These are phyloP conservation scores for Lachnellula arida DNA, from an alignment of 2,329 filamentous ascomycete species.

Conservation along the genomic window DNA sequence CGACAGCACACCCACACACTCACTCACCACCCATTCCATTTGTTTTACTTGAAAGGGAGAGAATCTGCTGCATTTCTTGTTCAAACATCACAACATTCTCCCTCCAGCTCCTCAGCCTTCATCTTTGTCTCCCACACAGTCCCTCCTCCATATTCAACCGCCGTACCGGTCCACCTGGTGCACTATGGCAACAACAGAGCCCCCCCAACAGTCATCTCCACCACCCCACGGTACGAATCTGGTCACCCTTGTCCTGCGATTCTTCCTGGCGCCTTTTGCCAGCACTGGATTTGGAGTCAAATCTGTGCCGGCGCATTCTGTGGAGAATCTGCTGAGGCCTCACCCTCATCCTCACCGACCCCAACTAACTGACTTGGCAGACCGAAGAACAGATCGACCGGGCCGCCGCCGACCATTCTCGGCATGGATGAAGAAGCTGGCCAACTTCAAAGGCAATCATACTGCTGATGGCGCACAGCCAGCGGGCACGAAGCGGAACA, in stretches of 20 bases:
- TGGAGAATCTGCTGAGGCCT: background rate
- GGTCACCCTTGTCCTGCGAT: background rate
- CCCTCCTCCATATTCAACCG: background rate
- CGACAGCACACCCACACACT: background rate
- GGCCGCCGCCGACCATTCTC: slow-evolving; percentile 81
- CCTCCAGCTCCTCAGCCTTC: too few species aligned
- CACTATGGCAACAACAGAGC: slow-evolving; percentile 37
- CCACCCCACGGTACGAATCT: slow-evolving; percentile 40
- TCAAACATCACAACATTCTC: too few species aligned
- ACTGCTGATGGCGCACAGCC: slow-evolving; percentile 48
- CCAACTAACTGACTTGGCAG: slow-evolving; percentile 42
- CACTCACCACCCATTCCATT: background rate
- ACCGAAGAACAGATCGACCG: slow-evolving; percentile 56
- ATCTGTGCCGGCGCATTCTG: background rate
- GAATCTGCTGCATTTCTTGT: too few species aligned
- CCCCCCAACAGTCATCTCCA: slow-evolving; percentile 34
- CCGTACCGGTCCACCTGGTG: background rate
- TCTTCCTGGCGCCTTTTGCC: slow-evolving; percentile 4
- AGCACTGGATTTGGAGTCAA: slow-evolving; percentile 4
- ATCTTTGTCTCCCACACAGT: too few species aligned
- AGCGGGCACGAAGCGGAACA: slow-evolving; percentile 38
- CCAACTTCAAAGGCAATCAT: slow-evolving; percentile 71
- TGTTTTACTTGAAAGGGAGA: background rate
- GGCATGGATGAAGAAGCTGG: slow-evolving; percentile 89
- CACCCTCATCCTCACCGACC: background rate